These are phyloP conservation scores for Akanthomyces uredinophilus DNA, from an alignment of 2,329 filamentous ascomycete genomes.

Conservation along the genomic window DNA sequence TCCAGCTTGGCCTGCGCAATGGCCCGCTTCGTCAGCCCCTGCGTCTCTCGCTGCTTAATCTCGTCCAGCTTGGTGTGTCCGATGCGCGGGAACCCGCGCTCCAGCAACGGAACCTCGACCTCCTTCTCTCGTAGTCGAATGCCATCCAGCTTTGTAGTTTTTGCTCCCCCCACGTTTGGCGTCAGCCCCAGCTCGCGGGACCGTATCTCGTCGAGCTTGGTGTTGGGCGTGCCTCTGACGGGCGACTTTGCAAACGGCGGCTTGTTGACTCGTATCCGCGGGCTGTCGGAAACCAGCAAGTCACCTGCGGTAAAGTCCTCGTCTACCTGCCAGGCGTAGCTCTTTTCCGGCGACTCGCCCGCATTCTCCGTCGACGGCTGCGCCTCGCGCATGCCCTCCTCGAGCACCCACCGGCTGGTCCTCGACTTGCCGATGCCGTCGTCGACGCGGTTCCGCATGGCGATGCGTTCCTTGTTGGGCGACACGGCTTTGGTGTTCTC, in stretches of 20 bases:
- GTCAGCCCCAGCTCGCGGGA: constrained; percentile 29
- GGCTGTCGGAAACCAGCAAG: constrained; percentile 51
- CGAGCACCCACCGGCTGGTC: constrained; percentile 18
- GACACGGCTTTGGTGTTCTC: constrained; percentile 23
- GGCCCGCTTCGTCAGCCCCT: constrained; percentile 40
- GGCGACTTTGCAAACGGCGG: constrained; percentile 27
- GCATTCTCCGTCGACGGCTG: constrained; percentile 29
- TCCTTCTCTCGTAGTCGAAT: constrained; percentile 30
- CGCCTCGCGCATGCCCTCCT: constrained; percentile 19
- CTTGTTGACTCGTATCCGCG: constrained; percentile 39
- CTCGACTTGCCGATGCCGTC: constrained; percentile 13
- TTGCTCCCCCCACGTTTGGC: constrained; percentile 3
- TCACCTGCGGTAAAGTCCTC: constrained; percentile 54
- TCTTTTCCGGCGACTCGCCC: constrained; percentile 42
- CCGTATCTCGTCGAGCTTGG: constrained; percentile 41
- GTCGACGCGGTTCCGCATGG: constrained; percentile 9
- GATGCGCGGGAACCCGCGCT: constrained; percentile 25
- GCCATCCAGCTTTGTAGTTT: constrained; percentile 30
- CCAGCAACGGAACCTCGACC: constrained; percentile 29
- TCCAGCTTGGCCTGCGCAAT: constrained; percentile 46
- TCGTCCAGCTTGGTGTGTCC: constrained; percentile 45
- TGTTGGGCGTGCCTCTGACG: constrained; percentile 32
- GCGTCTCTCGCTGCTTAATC: constrained; percentile 39
- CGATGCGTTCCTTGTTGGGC: constrained; percentile 11
- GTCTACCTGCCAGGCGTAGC: constrained; percentile 52